phyloP scores from a whole-genome alignment of 352 stramenopile species.

The Globisporangium irregulare region DNA sequence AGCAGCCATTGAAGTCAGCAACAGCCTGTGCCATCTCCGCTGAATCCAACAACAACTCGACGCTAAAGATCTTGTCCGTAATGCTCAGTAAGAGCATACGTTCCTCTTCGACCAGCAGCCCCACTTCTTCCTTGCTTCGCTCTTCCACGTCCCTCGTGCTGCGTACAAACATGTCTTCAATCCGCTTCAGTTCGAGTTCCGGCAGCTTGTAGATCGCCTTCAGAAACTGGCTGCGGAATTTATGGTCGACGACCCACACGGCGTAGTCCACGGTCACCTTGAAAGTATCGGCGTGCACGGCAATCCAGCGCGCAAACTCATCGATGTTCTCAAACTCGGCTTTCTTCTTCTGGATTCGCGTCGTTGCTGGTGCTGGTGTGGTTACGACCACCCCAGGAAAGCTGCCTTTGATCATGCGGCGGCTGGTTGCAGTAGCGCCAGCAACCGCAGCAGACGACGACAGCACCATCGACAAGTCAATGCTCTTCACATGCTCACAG shows the following conservation, averaged over 20 bases:
- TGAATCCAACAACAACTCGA: slow-evolving; percentile 28
- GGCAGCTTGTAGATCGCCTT: slow-evolving; percentile 23
- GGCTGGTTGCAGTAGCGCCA: slow-evolving; percentile 11
- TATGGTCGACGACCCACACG: neutral
- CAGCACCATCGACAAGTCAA: neutral
- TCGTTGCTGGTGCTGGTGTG: slow-evolving; percentile 29
- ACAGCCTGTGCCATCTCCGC: neutral
- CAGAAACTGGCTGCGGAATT: slow-evolving; percentile 17
- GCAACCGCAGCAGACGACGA: neutral
- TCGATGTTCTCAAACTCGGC: slow-evolving; percentile 16
- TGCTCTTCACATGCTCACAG: slow-evolving; percentile 2
- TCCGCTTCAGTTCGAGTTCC: slow-evolving; percentile 18
- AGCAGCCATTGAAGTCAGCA: neutral
- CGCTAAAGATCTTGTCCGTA: slow-evolving; percentile 26
- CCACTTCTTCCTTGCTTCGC: slow-evolving; percentile 21
- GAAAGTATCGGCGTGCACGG: slow-evolving; percentile 13
- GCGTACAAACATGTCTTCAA: slow-evolving; percentile 23
- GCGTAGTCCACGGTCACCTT: slow-evolving; percentile 22
- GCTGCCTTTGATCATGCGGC: slow-evolving; percentile 37
- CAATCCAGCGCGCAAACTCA: slow-evolving; percentile 28
- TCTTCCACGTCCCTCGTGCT: slow-evolving; percentile 21
- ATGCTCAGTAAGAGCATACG: slow-evolving; percentile 17
- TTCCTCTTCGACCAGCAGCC: slow-evolving; percentile 23
- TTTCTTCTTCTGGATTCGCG: neutral
- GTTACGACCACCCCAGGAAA: slow-evolving; percentile 30